These are phyloP conservation scores for Rubus parviflorus DNA, from an alignment of 306 rosid species.

Conservation along the genomic window DNA sequence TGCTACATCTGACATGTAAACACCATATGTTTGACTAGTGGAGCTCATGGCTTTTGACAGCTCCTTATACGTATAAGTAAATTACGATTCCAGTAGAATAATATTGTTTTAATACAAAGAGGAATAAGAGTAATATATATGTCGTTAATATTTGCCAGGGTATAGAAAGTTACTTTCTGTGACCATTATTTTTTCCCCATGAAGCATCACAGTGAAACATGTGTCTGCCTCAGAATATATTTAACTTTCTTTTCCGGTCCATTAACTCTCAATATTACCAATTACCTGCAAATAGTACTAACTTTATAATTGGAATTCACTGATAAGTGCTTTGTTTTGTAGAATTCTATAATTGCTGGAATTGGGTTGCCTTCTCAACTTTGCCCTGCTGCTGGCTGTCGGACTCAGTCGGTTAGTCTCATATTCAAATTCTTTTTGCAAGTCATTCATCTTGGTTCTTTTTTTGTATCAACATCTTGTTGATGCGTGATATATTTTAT, in stretches of 20 bases:
- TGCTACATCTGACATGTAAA: not conserved
- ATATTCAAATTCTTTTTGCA: not conserved
- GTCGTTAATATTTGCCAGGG: too few relatives aligned
- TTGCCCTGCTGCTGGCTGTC: not conserved
- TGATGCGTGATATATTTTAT: not conserved
- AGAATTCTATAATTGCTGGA: slow-evolving; percentile 3
- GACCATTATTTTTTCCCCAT: not conserved
- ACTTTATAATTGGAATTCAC: not conserved
- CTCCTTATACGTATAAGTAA: not conserved
- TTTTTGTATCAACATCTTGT: not conserved
- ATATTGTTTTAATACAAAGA: too few relatives aligned
- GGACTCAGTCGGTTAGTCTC: not conserved
- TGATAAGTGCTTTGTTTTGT: slow-evolving; percentile 8
- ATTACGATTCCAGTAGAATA: not conserved
- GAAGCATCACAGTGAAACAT: not conserved
- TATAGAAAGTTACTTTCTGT: not conserved
- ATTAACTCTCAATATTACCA: not conserved
- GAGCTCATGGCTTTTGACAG: not conserved
- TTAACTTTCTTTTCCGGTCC: not conserved
- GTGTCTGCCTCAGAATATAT: not conserved
- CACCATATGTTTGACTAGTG: not conserved
- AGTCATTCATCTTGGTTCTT: not conserved
- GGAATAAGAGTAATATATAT: not conserved
- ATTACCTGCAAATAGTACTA: not conserved
- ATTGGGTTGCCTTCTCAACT: slow-evolving; percentile 12